These are phyloP conservation scores for Diplodia seriata DNA, from an alignment of 2,329 filamentous ascomycete genomes.

Conservation along the genomic window DNA sequence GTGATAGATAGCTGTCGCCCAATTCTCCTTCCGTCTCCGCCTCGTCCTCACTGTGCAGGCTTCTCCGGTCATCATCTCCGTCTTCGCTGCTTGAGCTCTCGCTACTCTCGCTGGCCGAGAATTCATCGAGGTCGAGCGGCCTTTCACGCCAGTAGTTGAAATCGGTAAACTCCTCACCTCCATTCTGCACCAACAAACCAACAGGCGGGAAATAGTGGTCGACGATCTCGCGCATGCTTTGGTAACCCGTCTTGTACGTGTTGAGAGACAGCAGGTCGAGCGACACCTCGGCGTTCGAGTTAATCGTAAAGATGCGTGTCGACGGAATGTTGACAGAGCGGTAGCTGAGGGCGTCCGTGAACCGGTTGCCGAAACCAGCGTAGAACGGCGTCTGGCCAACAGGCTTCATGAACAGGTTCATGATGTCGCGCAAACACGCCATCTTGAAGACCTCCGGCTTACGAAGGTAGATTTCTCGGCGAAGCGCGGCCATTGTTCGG, in stretches of 20 bases:
- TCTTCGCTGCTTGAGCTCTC: conserved; percentile 54
- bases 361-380: conserved; percentile 93
- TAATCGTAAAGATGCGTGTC: conserved; percentile 97
- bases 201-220: conserved; percentile 98
- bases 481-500: conserved; percentile 88
- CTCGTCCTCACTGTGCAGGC: conserved; percentile 60
- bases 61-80: conserved; percentile 54
- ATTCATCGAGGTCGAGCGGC: conserved; percentile 84
- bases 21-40: conserved; percentile 57
- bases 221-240: conserved; percentile 95
- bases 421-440: conserved; percentile 94
- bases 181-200: conserved; percentile 82
- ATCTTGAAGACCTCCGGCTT: conserved; percentile 99
- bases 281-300: conserved; percentile 94
- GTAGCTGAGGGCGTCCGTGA: conserved; percentile 96
- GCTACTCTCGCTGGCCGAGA: conserved; percentile 76
- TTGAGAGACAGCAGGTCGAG: conserved; percentile 89
- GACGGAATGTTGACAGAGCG: conserved; percentile 94
- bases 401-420: conserved; percentile 74
- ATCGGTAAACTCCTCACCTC: conserved; percentile 94
- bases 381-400: conserved; percentile 83
- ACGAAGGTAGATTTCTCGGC: conserved; percentile 90
- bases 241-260: conserved; percentile 95
- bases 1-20: conserved; percentile 64
- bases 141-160: conserved; percentile 95